Evolutionary conservation across 768 basidiomycete genomes (phyloP).

Genomic region (Lentinula edodes): DNA sequence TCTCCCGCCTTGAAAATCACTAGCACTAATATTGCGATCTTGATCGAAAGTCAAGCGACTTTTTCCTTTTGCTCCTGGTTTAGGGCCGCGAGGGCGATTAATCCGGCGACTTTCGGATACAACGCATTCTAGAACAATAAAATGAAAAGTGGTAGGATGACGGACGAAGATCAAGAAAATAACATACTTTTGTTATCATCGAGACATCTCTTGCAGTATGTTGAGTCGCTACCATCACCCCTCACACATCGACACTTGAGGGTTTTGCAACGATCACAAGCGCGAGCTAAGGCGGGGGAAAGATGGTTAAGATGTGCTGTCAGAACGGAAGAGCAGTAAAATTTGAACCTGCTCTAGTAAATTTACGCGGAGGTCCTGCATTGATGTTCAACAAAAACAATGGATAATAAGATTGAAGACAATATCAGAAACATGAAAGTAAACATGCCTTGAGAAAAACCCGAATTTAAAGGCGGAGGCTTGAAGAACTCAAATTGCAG

Average conservation of each 20-base stretch:
- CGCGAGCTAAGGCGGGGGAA: not conserved
- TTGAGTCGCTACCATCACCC: not conserved
- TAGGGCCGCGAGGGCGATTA: not conserved
- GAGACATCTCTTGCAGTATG: not conserved
- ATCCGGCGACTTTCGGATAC: not conserved
- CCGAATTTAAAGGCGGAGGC: no score
- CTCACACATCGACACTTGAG: not conserved
- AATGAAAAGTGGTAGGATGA: no score
- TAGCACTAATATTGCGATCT: not conserved
- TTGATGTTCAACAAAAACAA: no score
- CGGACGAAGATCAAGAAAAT: not conserved
- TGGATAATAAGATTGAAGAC: no score
- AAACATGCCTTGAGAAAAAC: no score
- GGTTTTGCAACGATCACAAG: not conserved
- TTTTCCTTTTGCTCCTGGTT: not conserved
- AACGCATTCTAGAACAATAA: not conserved
- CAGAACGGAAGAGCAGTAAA: no score
- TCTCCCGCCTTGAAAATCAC: not conserved
- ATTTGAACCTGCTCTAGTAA: no score
- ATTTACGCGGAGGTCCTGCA: no score
- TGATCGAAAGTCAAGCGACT: not conserved
- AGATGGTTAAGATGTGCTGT: no score
- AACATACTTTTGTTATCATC: not conserved
- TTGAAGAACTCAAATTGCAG: no score
- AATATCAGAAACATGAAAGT: no score